phyloP scores from a whole-genome alignment of 2,329 filamentous ascomycete genomes.

The Paraphaeosphaeria minitans region DNA sequence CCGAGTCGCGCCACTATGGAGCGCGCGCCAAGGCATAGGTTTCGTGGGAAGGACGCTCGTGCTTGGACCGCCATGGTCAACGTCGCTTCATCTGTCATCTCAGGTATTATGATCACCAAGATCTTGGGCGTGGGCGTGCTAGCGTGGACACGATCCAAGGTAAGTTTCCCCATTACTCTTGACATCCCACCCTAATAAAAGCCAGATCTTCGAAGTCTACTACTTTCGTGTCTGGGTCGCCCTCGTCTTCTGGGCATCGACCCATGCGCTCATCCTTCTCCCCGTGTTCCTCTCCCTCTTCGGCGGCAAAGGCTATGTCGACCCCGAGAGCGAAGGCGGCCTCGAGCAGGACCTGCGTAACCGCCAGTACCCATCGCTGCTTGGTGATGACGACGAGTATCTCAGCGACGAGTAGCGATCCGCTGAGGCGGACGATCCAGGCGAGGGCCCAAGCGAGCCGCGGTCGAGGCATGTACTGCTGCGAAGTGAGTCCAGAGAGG shows the following conservation, averaged over 20 bases:
- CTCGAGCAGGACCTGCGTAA: constrained; percentile 87
- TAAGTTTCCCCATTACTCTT: constrained; percentile 18
- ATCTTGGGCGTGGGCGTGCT: constrained; percentile 88
- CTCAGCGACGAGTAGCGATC: constrained; percentile 53
- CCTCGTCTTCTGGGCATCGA: constrained; percentile 84
- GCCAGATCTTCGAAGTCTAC: constrained; percentile 92
- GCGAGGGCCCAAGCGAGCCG: neutral
- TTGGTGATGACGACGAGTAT: constrained; percentile 73
- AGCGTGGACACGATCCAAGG: constrained; percentile 89
- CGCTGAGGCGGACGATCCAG: neutral
- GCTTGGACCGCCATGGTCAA: constrained; percentile 94
- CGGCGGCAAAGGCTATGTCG: constrained; percentile 83
- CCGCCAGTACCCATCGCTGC: constrained; percentile 75
- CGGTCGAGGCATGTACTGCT: neutral
- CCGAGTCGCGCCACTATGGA: constrained; percentile 83
- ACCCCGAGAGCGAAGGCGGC: constrained; percentile 84
- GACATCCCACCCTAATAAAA: neutral
- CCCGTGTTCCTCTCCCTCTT: constrained; percentile 86
- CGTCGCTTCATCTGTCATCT: constrained; percentile 92
- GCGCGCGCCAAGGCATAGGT: constrained; percentile 70
- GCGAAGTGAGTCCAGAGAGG: neutral
- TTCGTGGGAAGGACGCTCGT: constrained; percentile 81
- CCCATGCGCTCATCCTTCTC: constrained; percentile 88
- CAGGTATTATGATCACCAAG: constrained; percentile 95
- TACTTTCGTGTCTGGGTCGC: constrained; percentile 98